Evolutionary conservation across 352 stramenopile species (phyloP).

Genomic region (Pythium apleroticum): DNA sequence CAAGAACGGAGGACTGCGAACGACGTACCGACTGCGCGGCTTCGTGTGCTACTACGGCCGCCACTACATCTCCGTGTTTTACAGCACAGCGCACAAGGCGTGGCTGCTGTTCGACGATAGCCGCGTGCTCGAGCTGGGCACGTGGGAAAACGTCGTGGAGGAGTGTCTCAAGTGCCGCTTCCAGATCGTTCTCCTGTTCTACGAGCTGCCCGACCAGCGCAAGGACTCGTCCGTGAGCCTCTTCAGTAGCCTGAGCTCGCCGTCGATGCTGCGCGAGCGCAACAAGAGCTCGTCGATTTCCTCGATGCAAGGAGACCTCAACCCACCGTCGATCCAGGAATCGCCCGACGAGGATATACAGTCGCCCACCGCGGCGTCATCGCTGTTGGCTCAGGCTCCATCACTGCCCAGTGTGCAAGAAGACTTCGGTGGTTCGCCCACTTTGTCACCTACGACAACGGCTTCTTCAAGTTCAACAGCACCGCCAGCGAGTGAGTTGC

Average conservation of each 20-base stretch:
- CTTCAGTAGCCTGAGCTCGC: conserved; percentile 30
- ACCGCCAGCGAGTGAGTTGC: conserved; percentile 9
- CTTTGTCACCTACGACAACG: conserved; percentile 13
- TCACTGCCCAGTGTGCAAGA: conserved; percentile 27
- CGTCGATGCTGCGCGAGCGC: conserved; percentile 33
- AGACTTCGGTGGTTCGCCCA: conserved; percentile 15
- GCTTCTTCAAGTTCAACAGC: conserved; percentile 6
- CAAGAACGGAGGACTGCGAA: conserved; percentile 67
- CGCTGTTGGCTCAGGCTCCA: conserved; percentile 18
- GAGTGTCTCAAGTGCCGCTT: conserved; percentile 83
- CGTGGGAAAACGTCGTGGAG: conserved; percentile 71
- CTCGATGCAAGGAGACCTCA: conserved; percentile 50
- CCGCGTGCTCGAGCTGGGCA: conserved; percentile 71
- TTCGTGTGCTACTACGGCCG: conserved; percentile 87
- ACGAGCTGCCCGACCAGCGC: conserved; percentile 77
- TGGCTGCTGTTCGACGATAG: conserved; percentile 88
- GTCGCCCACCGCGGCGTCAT: conserved; percentile 34
- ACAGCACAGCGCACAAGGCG: conserved; percentile 83
- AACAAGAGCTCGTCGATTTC: conserved; percentile 62
- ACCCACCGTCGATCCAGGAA: conserved; percentile 57
- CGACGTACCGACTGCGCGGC: conserved; percentile 73
- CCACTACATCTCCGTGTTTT: conserved; percentile 84
- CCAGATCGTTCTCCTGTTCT: conserved; percentile 83
- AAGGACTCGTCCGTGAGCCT: conserved; percentile 82
- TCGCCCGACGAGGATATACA: conserved; percentile 37